Evolutionary conservation across 768 basidiomycete genomes (phyloP).

Genomic region (Leccinellum rugosiceps): DNA sequence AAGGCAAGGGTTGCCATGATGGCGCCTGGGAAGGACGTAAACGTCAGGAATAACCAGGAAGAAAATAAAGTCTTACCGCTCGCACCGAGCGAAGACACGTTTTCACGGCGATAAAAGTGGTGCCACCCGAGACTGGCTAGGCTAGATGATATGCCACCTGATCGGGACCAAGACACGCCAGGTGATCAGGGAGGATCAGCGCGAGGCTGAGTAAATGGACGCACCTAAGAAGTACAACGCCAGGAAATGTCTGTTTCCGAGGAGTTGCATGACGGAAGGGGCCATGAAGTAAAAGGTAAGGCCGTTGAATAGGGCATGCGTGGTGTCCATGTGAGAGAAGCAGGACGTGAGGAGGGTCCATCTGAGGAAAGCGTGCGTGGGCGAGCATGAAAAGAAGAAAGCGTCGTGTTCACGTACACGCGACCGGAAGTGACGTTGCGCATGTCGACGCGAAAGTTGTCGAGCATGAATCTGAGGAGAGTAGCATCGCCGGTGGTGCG

Average conservation of each 20-base stretch:
- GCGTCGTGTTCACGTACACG: slow-evolving; percentile 42
- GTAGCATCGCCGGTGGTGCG: slow-evolving; percentile 39
- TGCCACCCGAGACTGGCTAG: slow-evolving; percentile 48
- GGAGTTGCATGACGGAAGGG: slow-evolving; percentile 52
- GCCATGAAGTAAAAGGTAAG: slow-evolving; percentile 79
- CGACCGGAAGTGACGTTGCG: slow-evolving; percentile 61
- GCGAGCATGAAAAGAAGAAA: not conserved
- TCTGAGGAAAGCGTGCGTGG: slow-evolving; percentile 34
- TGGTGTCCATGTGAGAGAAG: slow-evolving; percentile 65
- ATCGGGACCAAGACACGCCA: not conserved
- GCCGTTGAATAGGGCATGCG: slow-evolving; percentile 73
- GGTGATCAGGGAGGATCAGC: not conserved
- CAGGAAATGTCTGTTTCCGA: slow-evolving; percentile 67
- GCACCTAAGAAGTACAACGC: slow-evolving; percentile 70
- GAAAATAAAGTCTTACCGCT: slow-evolving; percentile 51
- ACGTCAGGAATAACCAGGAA: not conserved
- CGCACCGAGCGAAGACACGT: slow-evolving; percentile 54
- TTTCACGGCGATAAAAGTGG: slow-evolving; percentile 29
- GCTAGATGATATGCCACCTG: slow-evolving; percentile 61
- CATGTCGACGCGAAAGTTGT: slow-evolving; percentile 65
- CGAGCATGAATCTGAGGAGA: slow-evolving; percentile 46
- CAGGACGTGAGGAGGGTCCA: slow-evolving; percentile 71
- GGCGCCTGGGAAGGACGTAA: slow-evolving; percentile 47
- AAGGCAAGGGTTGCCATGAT: slow-evolving; percentile 69
- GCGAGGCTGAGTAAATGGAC: slow-evolving; percentile 15